Conservation (phyloP, 768 basidiomycete genomes). For the Artomyces pyxidatus region DNA sequence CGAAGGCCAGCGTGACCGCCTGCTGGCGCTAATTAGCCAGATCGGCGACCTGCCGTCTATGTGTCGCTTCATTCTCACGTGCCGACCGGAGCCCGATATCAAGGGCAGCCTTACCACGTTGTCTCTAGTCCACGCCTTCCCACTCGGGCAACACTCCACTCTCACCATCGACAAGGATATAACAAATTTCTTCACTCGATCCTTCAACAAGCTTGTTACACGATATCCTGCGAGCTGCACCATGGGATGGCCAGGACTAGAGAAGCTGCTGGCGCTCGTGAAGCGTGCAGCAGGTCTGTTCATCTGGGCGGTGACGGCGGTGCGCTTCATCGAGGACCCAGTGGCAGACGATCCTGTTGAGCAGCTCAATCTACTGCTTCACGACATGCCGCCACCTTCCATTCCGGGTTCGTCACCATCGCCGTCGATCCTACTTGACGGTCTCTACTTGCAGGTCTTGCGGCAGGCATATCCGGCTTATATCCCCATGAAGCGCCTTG, state of each 20-base stretch:
- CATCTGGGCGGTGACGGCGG: not conserved
- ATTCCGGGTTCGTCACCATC: not conserved
- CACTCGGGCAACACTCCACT: not conserved
- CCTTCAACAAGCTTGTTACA: not conserved
- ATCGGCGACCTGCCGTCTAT: not conserved
- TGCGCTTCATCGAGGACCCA: not conserved
- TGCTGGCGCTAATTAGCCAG: not conserved
- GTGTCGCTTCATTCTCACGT: not conserved
- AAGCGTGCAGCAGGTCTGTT: not conserved
- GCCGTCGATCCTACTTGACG: not conserved
- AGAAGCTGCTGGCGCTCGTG: not conserved
- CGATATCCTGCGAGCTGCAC: not conserved
- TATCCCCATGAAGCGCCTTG: not conserved
- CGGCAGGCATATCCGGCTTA: not conserved
- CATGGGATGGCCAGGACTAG: not conserved
- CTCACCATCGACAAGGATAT: not conserved
- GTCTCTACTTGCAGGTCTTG: not conserved
- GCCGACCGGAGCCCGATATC: not conserved
- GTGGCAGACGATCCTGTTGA: not conserved
- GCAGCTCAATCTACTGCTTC: not conserved
- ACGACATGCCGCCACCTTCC: not conserved
- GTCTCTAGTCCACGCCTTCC: not conserved
- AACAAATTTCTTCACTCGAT: not conserved
- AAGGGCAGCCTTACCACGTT: not conserved
- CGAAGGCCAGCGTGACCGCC: constrained; percentile 1